Base-by-base conservation (phyloP, 495 filamentous ascomycete genomes). In the Rhypophila decipiens region DNA sequence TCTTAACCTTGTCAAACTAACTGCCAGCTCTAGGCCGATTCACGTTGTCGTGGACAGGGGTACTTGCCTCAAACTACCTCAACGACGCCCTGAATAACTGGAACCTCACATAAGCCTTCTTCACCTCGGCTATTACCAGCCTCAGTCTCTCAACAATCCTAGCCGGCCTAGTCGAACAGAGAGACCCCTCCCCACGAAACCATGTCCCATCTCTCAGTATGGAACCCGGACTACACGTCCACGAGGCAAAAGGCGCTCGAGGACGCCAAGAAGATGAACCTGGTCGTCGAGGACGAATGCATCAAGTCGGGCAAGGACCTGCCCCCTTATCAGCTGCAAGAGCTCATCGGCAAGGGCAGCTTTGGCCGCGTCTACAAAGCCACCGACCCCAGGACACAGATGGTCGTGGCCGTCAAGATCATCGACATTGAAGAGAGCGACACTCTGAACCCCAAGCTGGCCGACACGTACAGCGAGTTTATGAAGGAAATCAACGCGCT, bases 281-380 rank as follows among this genome's bases (percentile, higher is more conserved):
- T 58, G 18, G 49, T 56, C 8, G 74, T 78, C 39, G 53, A 68
- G 48, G 75, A 78, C 43, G 68, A 69, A 41, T 75, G 68, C 53
- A 57, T 42, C 39, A 73, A 69, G 45, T 65, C 66, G 15, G 73
- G 72, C 29, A 74, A 74, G 36, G 66, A 69, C 2, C 52, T 59
- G 4, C 76, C 76, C 0, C 63, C 58, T 5, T 98, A 95, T 53
- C 80, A 80, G 11, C 87, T 98, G 34, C 74, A 85, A 31, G 91
- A 97, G 63, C 69, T 97, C 46, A 91, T 96, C 49, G 93, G 93
- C 17, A 97, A 96, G 65, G 93, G 93, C n/a, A 83, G 84, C 4
- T 97, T 88, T 67, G 94, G 93, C 15, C 83, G 90, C 29, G 93
- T 98, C 8, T 98, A 90, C 74, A 95, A 93, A 65, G 88, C 63